Conservation (phyloP, 768 basidiomycete genomes). For the Auriculariales sp. region DNA sequence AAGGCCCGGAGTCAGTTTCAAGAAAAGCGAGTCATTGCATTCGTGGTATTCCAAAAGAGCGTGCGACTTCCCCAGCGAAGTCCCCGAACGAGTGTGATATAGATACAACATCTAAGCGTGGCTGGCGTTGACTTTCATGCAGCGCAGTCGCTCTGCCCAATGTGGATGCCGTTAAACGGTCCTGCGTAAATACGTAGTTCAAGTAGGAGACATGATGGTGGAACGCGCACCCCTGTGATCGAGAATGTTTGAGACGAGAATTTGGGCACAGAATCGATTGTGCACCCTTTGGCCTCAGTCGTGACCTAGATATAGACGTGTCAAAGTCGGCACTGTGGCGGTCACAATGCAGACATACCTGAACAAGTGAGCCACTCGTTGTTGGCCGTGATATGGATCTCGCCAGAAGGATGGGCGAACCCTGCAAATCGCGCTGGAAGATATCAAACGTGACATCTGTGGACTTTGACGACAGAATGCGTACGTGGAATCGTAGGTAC, state of each 20-base stretch:
- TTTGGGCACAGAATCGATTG: conserved; percentile 12
- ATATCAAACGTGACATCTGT: not conserved
- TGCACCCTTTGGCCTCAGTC: conserved; percentile 12
- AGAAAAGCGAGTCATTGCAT: too few species aligned
- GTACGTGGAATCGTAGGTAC: conserved; percentile 2
- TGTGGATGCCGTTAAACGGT: conserved; percentile 13
- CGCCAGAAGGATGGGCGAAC: conserved; percentile 26
- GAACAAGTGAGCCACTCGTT: conserved; percentile 15
- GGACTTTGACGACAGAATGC: not conserved
- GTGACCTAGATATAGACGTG: conserved; percentile 7
- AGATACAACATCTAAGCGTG: too few species aligned
- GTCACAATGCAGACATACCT: conserved; percentile 5
- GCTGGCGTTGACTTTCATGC: too few species aligned
- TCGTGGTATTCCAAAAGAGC: too few species aligned
- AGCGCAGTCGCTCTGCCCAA: conserved; percentile 9
- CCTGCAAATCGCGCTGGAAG: conserved; percentile 18
- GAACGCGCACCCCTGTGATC: conserved; percentile 16
- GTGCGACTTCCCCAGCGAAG: too few species aligned
- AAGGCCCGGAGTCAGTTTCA: too few species aligned
- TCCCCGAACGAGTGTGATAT: too few species aligned
- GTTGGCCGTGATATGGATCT: conserved; percentile 26
- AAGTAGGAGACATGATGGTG: too few species aligned
- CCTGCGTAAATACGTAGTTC: too few species aligned
- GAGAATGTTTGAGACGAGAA: conserved; percentile 7
- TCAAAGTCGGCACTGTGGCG: not conserved